Percentiles rank a stretch among this genome's conserved stretches.
Evolutionary conservation across 441 rosid genomes (phyloP).

Genomic region (Erodium moschatum): DNA sequence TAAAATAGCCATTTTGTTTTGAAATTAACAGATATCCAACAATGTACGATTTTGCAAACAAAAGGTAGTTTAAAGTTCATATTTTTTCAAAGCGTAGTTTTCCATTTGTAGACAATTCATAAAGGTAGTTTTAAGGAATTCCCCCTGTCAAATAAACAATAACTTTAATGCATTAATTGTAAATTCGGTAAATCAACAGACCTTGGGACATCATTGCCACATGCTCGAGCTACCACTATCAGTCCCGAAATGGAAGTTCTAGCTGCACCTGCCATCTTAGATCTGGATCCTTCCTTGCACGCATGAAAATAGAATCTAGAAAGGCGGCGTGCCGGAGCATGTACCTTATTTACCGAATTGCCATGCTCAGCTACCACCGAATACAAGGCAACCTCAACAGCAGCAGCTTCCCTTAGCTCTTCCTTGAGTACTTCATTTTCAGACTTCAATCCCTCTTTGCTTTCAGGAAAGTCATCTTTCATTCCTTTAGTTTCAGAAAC

Average conservation of each 20-base stretch:
- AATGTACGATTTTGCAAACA: too few relatives aligned
- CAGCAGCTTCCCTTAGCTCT: conserved; percentile 91
- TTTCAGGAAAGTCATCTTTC: conserved; percentile 39
- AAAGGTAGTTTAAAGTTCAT: too few relatives aligned
- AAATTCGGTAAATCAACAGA: conserved; percentile 17
- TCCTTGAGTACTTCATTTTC: conserved; percentile 70
- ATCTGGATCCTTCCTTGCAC: conserved; percentile 40
- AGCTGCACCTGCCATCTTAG: conserved; percentile 70
- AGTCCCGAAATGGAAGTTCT: conserved; percentile 75
- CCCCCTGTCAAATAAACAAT: neutral
- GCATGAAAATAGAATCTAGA: conserved; percentile 79
- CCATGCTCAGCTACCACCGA: conserved; percentile 87
- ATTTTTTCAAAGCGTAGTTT: too few relatives aligned
- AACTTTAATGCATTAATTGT: neutral
- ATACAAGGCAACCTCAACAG: conserved; percentile 80
- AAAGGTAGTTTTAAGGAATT: too few relatives aligned
- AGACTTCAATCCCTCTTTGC: conserved; percentile 55
- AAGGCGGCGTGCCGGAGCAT: conserved; percentile 96
- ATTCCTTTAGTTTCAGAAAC: conserved; percentile 37
- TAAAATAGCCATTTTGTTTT: too few relatives aligned
- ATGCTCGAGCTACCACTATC: conserved; percentile 75
- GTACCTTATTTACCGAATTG: conserved; percentile 79
- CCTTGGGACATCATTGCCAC: conserved; percentile 98
- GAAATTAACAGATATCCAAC: too few relatives aligned
- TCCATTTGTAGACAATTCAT: too few relatives aligned